Evolutionary conservation across 306 rosid species (phyloP), one percentile per base, ranked within the genome.

Genomic region (Elaeagnus macrophylla): DNA sequence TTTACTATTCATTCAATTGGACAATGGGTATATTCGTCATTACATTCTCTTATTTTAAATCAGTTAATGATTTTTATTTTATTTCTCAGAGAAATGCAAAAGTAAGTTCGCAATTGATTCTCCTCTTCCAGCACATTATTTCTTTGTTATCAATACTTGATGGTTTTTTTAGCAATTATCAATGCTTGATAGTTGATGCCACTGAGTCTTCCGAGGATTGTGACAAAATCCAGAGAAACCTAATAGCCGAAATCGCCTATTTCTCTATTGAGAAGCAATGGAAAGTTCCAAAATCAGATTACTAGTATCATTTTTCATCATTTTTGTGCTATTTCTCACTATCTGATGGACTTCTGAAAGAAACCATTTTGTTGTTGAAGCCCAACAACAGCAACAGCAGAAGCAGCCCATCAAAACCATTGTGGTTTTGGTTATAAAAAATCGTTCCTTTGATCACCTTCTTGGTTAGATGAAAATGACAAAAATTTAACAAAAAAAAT

Each of bases 401-500:
- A 3, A n/a, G 7, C 89, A 72, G 54, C 95, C 96, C 32, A 93
- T 93, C 71, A 84, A 93, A 70, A 93, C 70, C 17, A 56, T 87
- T 51, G 99, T 93, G 48, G 99, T 87, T 75, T 65, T 93, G 77
- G 89, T 93, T 1, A 75, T 93, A 96, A 96, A 93, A 59, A 93
- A 93, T 48, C 77, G 99, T 65, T 93, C 99, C 41, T 93, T 93
- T 62, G 99, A 93, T 70, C 99, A 87, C 72, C 80, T 89, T 76
- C 68, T 85, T 5, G 97, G 97, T 6, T 93, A 96, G 99, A 93
- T 87, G 99, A 93, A 93, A 48, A 81, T n/a, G n/a, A n/a, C n/a
- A n/a, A n/a, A n/a, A n/a, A n/a, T n/a, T n/a, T n/a, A n/a, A n/a
- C n/a, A n/a, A n/a, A n/a, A n/a, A n/a, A n/a, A n/a, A n/a, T n/a